phyloP scores from a whole-genome alignment of 176 grass and related monocot genomes.

The Cocos nucifera region DNA sequence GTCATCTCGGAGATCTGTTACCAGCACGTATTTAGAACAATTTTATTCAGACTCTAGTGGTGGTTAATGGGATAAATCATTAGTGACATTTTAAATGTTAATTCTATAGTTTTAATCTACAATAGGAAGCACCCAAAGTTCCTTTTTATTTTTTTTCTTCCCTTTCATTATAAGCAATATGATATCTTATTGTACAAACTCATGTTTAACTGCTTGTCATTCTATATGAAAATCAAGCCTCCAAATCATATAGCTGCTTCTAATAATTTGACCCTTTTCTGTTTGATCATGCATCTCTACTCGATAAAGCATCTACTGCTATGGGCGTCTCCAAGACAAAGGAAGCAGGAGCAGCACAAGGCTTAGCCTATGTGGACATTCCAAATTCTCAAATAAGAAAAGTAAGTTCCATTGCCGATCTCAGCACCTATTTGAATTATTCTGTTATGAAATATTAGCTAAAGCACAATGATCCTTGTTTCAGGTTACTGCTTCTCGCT shows the following conservation, averaged over 20 bases:
- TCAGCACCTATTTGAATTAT: too few relatives aligned
- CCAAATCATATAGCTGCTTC: too few relatives aligned
- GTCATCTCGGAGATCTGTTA: not conserved
- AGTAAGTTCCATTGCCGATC: slow-evolving; percentile 16
- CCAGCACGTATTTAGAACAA: not conserved
- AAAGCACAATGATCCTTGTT: not conserved
- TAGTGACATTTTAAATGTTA: too few relatives aligned
- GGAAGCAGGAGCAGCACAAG: slow-evolving; percentile 30
- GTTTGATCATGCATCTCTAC: not conserved
- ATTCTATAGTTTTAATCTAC: too few relatives aligned
- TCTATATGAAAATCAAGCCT: too few relatives aligned
- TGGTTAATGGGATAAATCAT: too few relatives aligned
- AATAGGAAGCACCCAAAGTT: too few relatives aligned
- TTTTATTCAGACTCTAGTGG: too few relatives aligned
- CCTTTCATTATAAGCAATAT: too few relatives aligned
- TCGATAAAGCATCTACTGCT: slow-evolving; percentile 41
- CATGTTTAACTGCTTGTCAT: too few relatives aligned
- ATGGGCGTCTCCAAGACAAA: slow-evolving; percentile 28
- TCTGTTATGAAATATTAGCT: not conserved
- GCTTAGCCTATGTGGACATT: slow-evolving; percentile 66
- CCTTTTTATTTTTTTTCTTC: too few relatives aligned
- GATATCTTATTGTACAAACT: too few relatives aligned
- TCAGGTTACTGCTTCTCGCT: slow-evolving; percentile 71
- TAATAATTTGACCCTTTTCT: not conserved
- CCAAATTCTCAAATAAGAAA: slow-evolving; percentile 90